phyloP scores from a whole-genome alignment of 176 grass and related monocot genomes.

The Aegilops longissima region DNA sequence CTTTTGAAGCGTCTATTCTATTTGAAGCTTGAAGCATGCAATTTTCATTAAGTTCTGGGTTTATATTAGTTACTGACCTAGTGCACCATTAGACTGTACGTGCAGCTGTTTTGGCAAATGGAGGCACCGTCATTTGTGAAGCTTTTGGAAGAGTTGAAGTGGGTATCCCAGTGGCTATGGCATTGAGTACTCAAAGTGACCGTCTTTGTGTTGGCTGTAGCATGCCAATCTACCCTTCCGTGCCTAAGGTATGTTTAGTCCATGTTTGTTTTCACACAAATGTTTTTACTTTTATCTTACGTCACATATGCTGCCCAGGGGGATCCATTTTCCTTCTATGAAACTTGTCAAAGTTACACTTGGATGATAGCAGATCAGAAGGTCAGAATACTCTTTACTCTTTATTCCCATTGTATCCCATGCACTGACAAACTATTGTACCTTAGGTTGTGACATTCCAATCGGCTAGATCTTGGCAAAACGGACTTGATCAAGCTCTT shows the following conservation, averaged over 20 bases:
- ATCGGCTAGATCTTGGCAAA: conserved; percentile 44
- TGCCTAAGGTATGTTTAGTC: conserved; percentile 55
- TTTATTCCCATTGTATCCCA: conserved; percentile 21
- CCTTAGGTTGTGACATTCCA: conserved; percentile 69
- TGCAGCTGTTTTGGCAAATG: conserved; percentile 66
- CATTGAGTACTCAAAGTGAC: conserved; percentile 73
- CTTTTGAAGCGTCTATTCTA: conserved; percentile 17
- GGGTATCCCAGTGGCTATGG: conserved; percentile 72
- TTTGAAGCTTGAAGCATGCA: not conserved
- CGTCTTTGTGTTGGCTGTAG: conserved; percentile 84
- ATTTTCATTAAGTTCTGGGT: not conserved
- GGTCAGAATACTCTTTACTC: conserved; percentile 44
- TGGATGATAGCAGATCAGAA: conserved; percentile 75
- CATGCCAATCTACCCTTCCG: conserved; percentile 84
- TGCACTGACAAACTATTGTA: conserved; percentile 35
- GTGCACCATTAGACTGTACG: conserved; percentile 70
- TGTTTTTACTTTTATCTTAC: conserved; percentile 26
- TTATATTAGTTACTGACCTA: conserved; percentile 17
- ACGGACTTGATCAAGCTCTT: conserved; percentile 35
- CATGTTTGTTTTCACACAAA: conserved; percentile 7
- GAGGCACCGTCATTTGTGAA: conserved; percentile 79
- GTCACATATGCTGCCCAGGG: conserved; percentile 54
- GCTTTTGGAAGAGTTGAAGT: conserved; percentile 88
- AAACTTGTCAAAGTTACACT: conserved; percentile 84
- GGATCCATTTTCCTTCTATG: conserved; percentile 93